These are phyloP conservation scores for Fraxinus angustifolia DNA, from an alignment of 305 asterid species.

Conservation along the genomic window DNA sequence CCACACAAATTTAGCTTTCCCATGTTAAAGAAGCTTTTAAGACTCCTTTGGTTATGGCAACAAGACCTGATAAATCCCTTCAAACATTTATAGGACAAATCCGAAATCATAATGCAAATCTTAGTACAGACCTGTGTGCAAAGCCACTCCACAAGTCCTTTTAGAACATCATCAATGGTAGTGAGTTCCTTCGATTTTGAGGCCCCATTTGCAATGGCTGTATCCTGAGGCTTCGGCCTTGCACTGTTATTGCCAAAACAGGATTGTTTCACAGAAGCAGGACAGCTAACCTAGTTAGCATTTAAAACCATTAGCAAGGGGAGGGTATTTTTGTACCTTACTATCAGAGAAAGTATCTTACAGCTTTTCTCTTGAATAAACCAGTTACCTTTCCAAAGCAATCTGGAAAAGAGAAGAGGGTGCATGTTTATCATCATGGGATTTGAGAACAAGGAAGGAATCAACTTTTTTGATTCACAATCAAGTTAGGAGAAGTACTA, in stretches of 20 bases:
- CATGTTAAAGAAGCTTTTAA: not conserved
- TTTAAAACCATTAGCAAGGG: slow-evolving; percentile 4
- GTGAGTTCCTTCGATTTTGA: slow-evolving; percentile 53
- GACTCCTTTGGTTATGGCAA: not conserved
- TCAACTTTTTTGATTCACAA: not conserved
- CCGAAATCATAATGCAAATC: slow-evolving; percentile 9
- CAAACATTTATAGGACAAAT: not conserved
- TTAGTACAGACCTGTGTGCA: slow-evolving; percentile 67
- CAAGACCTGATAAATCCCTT: not conserved
- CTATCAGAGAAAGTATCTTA: slow-evolving; percentile 77
- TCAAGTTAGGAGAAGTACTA: not conserved
- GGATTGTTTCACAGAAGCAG: slow-evolving; percentile 21
- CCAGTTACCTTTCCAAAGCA: slow-evolving; percentile 93
- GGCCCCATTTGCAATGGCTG: slow-evolving; percentile 43
- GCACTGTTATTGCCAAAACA: slow-evolving; percentile 51
- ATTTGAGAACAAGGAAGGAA: slow-evolving; percentile 20
- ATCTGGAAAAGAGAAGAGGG: slow-evolving; percentile 44
- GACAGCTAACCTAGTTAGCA: slow-evolving; percentile 7
- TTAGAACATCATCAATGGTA: slow-evolving; percentile 66
- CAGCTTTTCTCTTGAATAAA: slow-evolving; percentile 94
- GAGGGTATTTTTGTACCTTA: slow-evolving; percentile 49
- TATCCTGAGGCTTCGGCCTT: slow-evolving; percentile 59
- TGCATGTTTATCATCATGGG: slow-evolving; percentile 7
- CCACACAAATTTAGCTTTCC: not conserved
- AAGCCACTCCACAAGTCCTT: slow-evolving; percentile 86